These are phyloP conservation scores for Oxyria digyna DNA, from an alignment of 148 eudicot species.

Conservation along the genomic window DNA sequence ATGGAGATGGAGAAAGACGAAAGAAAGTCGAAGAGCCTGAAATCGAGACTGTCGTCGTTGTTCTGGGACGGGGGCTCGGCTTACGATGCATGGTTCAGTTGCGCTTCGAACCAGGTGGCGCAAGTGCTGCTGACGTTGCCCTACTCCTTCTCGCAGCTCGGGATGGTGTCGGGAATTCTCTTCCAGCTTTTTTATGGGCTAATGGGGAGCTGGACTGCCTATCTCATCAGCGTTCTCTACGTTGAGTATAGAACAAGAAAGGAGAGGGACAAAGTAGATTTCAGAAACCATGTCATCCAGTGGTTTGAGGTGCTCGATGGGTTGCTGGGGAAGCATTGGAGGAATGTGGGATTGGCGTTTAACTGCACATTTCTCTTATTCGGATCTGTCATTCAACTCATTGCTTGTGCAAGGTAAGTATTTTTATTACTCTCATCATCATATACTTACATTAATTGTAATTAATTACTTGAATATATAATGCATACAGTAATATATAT, in stretches of 20 bases:
- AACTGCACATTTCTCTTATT: slow-evolving; percentile 14
- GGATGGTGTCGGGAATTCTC: slow-evolving; percentile 63
- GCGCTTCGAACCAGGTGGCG: slow-evolving; percentile 98
- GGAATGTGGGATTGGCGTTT: slow-evolving; percentile 13
- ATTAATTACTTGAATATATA: no score
- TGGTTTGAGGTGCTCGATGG: slow-evolving; percentile 15
- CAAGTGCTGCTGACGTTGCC: slow-evolving; percentile 88
- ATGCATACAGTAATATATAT: slow-evolving; percentile 2
- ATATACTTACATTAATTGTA: no score
- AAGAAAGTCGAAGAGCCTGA: slow-evolving; percentile 29
- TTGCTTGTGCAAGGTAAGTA: slow-evolving; percentile 12
- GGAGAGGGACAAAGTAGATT: slow-evolving; percentile 87
- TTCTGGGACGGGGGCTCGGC: slow-evolving; percentile 97
- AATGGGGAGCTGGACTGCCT: slow-evolving; percentile 94
- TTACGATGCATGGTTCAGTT: slow-evolving; percentile 97
- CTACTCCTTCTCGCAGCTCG: slow-evolving; percentile 93
- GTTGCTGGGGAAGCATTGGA: slow-evolving; percentile 13
- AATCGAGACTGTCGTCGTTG: slow-evolving; percentile 42
- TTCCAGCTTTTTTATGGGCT: slow-evolving; percentile 84
- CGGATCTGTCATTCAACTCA: slow-evolving; percentile 15
- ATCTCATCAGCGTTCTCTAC: slow-evolving; percentile 76
- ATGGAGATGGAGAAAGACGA: slow-evolving; percentile 74
- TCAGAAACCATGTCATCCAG: slow-evolving; percentile 92
- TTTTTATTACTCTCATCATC: no score
- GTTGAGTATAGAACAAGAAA: slow-evolving; percentile 90